Evolutionary conservation across 306 rosid species (phyloP).

Genomic region (Parietaria judaica): DNA sequence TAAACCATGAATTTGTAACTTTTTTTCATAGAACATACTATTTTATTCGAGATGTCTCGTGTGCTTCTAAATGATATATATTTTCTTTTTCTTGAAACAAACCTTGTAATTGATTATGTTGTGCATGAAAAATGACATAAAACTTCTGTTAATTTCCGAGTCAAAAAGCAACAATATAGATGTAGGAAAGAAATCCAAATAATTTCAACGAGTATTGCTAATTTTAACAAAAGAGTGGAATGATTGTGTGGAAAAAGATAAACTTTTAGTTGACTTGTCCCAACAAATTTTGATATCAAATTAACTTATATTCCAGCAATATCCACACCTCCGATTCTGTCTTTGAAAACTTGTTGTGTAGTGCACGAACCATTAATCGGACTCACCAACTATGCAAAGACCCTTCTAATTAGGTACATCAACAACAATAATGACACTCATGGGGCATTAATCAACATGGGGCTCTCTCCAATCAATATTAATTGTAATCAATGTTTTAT

Average conservation of each 20-base stretch:
- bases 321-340: conserved; percentile 7
- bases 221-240: conserved; percentile 6
- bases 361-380: conserved; percentile 4
- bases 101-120: too few relatives aligned
- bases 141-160: too few relatives aligned
- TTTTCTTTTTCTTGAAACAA: too few relatives aligned
- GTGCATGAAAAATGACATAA: too few relatives aligned
- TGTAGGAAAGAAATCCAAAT: too few relatives aligned
- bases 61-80: too few relatives aligned
- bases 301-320: neutral
- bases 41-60: too few relatives aligned
- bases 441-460: neutral
- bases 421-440: neutral
- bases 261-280: conserved; percentile 14
- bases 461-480: neutral
- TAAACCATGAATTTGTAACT: too few relatives aligned
- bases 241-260: conserved; percentile 5
- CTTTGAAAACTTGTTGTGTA: conserved; percentile 5
- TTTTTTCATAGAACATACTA: too few relatives aligned
- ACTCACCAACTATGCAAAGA: neutral
- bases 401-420: neutral
- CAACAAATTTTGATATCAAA: neutral
- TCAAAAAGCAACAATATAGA: too few relatives aligned
- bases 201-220: neutral
- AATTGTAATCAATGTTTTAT: too few relatives aligned